phyloP scores from a whole-genome alignment of 2,329 filamentous ascomycete genomes.

The Claviceps spartinae region DNA sequence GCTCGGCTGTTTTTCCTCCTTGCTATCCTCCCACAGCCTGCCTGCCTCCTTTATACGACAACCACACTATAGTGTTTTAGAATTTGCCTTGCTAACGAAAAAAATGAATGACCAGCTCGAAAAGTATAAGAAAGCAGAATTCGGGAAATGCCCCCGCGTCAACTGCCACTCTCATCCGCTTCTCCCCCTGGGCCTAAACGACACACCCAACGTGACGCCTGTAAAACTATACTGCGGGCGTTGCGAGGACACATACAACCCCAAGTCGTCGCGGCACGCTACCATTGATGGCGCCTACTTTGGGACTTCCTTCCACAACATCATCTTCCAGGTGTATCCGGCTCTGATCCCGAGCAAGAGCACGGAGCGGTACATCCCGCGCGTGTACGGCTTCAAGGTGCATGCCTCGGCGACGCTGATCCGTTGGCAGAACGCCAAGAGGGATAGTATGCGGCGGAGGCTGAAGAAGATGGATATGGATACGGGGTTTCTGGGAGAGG shows the following conservation, averaged over 20 bases:
- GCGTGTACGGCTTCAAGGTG: constrained; percentile 90
- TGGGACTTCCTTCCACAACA: constrained; percentile 95
- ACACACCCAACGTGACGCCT: constrained; percentile 73
- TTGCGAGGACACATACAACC: constrained; percentile 98
- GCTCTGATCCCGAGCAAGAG: constrained; percentile 78
- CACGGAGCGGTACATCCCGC: constrained; percentile 71
- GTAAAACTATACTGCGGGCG: constrained; percentile 96
- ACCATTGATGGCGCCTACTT: constrained; percentile 97
- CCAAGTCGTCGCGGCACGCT: constrained; percentile 90
- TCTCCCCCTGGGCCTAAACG: constrained; percentile 86
- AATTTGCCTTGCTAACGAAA: too few relatives aligned
- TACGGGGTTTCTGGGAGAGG: constrained; percentile 63
- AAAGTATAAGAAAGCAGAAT: constrained; percentile 97
- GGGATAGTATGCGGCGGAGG: constrained; percentile 70
- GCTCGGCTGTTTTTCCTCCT: not conserved
- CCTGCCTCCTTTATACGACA: not conserved
- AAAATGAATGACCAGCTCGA: constrained; percentile 53
- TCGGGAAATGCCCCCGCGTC: constrained; percentile 94
- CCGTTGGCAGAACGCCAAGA: constrained; percentile 75
- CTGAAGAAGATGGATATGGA: constrained; percentile 61
- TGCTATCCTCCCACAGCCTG: too few relatives aligned
- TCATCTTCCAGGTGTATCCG: constrained; percentile 96
- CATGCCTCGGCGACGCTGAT: constrained; percentile 79
- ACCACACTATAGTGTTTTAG: too few relatives aligned
- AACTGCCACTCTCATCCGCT: constrained; percentile 89